Conservation (phyloP, 768 basidiomycete species). For the Trametes cingulata region DNA sequence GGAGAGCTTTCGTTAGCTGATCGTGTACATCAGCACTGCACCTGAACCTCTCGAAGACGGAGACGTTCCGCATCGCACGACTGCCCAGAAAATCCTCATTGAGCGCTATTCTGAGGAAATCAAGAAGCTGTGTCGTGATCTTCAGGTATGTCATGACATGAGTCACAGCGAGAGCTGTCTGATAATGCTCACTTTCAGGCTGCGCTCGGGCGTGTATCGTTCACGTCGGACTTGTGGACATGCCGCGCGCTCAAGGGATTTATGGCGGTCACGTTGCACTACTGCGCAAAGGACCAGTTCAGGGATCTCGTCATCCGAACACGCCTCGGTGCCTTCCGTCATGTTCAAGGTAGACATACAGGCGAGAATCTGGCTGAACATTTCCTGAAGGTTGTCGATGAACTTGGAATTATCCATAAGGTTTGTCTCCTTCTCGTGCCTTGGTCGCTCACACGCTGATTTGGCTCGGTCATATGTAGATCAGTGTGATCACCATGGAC, state of each 20-base stretch:
- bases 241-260: background rate
- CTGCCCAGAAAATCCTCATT: constrained; percentile 32
- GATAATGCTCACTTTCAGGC: too few relatives aligned
- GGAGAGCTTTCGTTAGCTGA: constrained; percentile 34
- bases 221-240: constrained; percentile 11
- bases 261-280: constrained; percentile 8
- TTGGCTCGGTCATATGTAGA: background rate
- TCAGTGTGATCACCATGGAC: constrained; percentile 36
- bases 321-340: constrained; percentile 34
- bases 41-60: constrained; percentile 26
- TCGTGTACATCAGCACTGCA: constrained; percentile 29
- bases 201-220: constrained; percentile 6
- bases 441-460: too few relatives aligned
- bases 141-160: constrained; percentile 26
- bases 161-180: background rate
- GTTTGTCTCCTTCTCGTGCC: background rate
- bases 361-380: background rate
- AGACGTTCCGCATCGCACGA: constrained; percentile 39
- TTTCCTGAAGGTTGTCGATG: background rate
- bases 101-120: constrained; percentile 27
- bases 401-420: background rate
- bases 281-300: constrained; percentile 13
- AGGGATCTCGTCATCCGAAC: constrained; percentile 27
- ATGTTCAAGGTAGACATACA: constrained; percentile 33
- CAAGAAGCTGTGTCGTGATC: constrained; percentile 22